Evolutionary conservation across 306 rosid species (phyloP).

Genomic region (Mucuna pruriens): DNA sequence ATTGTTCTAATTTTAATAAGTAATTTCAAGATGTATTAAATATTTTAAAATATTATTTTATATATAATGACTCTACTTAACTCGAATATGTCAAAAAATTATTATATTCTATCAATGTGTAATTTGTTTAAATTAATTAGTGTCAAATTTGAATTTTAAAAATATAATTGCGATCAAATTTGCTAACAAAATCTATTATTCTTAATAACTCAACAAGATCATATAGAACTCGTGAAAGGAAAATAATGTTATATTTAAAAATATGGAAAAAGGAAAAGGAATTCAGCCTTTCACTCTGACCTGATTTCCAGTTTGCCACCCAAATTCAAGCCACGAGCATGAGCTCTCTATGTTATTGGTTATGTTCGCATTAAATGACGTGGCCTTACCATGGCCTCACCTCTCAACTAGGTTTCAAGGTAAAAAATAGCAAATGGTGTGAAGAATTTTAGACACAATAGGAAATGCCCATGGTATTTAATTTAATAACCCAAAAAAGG

Average conservation of each 20-base stretch:
- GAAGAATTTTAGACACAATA: not conserved
- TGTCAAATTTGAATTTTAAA: too few species aligned
- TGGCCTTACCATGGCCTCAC: slow-evolving; percentile 64
- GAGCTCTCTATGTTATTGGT: not conserved
- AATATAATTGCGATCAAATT: too few species aligned
- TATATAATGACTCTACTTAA: too few species aligned
- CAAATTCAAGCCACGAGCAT: not conserved
- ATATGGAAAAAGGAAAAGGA: not conserved
- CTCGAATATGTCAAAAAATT: too few species aligned
- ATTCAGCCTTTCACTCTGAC: not conserved
- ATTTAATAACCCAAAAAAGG: not conserved
- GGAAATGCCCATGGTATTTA: not conserved
- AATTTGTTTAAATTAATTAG: too few species aligned
- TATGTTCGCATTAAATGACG: slow-evolving; percentile 40
- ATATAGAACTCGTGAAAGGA: not conserved
- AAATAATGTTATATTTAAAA: not conserved
- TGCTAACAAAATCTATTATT: not conserved
- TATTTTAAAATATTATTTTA: too few species aligned
- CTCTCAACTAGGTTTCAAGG: not conserved
- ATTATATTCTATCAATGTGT: too few species aligned
- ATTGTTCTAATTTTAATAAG: too few species aligned
- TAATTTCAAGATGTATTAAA: too few species aligned
- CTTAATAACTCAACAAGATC: not conserved
- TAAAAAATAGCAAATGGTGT: not conserved
- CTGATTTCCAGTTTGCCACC: not conserved